Base-by-base conservation (phyloP, 768 basidiomycete genomes). In the Xerocomellus chrysenteron region DNA sequence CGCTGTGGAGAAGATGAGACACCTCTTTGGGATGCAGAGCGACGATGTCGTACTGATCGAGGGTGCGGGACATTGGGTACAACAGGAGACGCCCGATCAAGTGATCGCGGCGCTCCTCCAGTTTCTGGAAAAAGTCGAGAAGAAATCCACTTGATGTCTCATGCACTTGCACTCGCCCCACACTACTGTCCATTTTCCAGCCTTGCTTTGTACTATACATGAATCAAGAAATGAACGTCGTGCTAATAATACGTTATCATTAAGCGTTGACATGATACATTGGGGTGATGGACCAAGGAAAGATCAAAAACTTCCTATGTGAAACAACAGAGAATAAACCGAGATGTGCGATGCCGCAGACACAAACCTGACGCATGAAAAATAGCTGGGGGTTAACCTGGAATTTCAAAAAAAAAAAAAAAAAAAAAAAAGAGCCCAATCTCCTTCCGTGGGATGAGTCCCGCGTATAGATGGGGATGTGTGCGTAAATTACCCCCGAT, bases 21-120 rank as follows among this genome's bases (percentile, higher is more conserved):
- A 36, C 44, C 35, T 24, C 32, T 63, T 60, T 50, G 61, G 60
- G 21, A 80, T 82, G 76, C 60, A 60, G 21, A 68, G 72, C 36
- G 75, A 80, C 35, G 76, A 80, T 35, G 74, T 84, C 33, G 75
- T 83, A n/a, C 56, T 87, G 42, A 69, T 86, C 10, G 70, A 78
- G 2, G 79, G 78, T 4, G 83, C 83, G 0, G 86, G 85, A 0
- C 86, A 86, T 67, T 85, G 85, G 85, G 82, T 80, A 17, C 83
- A 82, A 64, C 82, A 86, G 63, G 85, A 85, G 63, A 58, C 74
- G 30, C 77, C 80, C 13, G 74, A 74, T 43, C 71, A 60, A 13
- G 76, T 85, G 16, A 65, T 81, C 8, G 45, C 69, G 19, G 68
- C 73, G 48, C 52, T 85, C 51, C 47, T 76, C 48, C 55, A 65